Conservation (phyloP, 768 basidiomycete species). For the Termitomyces sp. region DNA sequence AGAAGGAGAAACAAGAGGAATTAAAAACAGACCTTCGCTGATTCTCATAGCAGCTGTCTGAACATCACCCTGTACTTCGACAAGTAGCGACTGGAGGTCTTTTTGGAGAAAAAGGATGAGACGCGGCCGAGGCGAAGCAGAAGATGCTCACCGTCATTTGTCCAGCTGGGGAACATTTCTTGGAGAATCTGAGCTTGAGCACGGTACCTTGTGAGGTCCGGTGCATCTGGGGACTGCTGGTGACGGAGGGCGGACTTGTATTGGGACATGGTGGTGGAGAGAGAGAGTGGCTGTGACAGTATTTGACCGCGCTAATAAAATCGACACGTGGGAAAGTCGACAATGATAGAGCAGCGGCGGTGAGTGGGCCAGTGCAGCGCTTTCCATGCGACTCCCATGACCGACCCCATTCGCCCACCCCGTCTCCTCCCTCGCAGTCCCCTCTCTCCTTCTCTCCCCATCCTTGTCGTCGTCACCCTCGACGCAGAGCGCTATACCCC, state of each 20-base stretch:
- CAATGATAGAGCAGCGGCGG: background rate
- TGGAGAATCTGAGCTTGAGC: slow-evolving; percentile 59
- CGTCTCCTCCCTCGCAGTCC: slow-evolving; percentile 10
- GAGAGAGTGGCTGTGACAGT: slow-evolving; percentile 10
- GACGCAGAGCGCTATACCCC: slow-evolving; percentile 22
- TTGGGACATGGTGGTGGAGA: slow-evolving; percentile 44
- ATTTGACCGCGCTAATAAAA: slow-evolving; percentile 16
- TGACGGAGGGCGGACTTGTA: slow-evolving; percentile 50
- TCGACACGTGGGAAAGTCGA: slow-evolving; percentile 21
- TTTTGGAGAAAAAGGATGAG: slow-evolving; percentile 23
- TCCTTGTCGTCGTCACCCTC: slow-evolving; percentile 20
- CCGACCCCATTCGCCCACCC: background rate
- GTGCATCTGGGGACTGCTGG: slow-evolving; percentile 31
- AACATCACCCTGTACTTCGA: slow-evolving; percentile 68
- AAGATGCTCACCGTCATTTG: slow-evolving; percentile 56
- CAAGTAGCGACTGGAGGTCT: slow-evolving; percentile 71
- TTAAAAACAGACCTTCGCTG: slow-evolving; percentile 56
- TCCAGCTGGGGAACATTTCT: slow-evolving; percentile 70
- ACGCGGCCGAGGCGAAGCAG: slow-evolving; percentile 19
- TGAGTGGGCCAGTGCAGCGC: no score
- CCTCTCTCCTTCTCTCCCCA: slow-evolving; percentile 1
- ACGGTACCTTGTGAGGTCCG: slow-evolving; percentile 46
- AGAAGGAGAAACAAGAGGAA: slow-evolving; percentile 10
- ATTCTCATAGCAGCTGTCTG: slow-evolving; percentile 72
- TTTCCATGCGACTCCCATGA: background rate